Conservation (phyloP, 2,329 filamentous ascomycete genomes). For the Phialophora verrucosa region DNA sequence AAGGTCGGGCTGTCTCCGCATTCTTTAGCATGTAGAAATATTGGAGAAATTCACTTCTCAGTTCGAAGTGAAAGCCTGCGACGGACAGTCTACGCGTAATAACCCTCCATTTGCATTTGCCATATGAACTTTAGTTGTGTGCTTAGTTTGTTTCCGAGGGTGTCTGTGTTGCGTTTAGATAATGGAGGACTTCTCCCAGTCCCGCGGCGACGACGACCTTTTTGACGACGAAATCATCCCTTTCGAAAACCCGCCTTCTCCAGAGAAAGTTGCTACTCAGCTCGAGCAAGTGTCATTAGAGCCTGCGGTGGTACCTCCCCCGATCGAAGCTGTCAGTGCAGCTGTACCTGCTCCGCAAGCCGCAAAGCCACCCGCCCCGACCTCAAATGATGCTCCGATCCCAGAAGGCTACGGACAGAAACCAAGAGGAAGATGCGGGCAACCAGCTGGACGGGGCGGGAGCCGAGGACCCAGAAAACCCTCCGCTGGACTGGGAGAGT, state of each 20-base stretch:
- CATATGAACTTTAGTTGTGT: background rate
- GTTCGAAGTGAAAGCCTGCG: background rate
- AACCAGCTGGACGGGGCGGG: slow-evolving; percentile 26
- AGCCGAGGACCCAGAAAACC: slow-evolving; percentile 26
- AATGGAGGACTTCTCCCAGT: slow-evolving; percentile 58
- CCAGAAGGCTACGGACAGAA: slow-evolving; percentile 25
- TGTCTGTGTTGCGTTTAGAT: background rate
- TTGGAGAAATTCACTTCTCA: background rate
- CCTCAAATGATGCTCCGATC: slow-evolving; percentile 10
- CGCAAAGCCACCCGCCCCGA: slow-evolving; percentile 1
- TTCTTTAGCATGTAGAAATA: background rate
- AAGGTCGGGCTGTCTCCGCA: background rate
- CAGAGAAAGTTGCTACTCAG: slow-evolving; percentile 33
- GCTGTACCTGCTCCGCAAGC: background rate
- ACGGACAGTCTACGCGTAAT: background rate
- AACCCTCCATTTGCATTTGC: background rate
- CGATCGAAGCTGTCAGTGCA: slow-evolving; percentile 14
- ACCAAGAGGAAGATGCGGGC: slow-evolving; percentile 22
- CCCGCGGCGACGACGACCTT: slow-evolving; percentile 56
- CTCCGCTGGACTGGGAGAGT: slow-evolving; percentile 35
- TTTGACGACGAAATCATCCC: slow-evolving; percentile 59
- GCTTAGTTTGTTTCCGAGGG: background rate
- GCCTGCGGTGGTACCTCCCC: slow-evolving; percentile 13
- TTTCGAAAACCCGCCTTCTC: slow-evolving; percentile 45
- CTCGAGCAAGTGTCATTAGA: slow-evolving; percentile 32